These are phyloP conservation scores for Primulina eburnea DNA, from an alignment of 257 asterid genomes.

Conservation along the genomic window DNA sequence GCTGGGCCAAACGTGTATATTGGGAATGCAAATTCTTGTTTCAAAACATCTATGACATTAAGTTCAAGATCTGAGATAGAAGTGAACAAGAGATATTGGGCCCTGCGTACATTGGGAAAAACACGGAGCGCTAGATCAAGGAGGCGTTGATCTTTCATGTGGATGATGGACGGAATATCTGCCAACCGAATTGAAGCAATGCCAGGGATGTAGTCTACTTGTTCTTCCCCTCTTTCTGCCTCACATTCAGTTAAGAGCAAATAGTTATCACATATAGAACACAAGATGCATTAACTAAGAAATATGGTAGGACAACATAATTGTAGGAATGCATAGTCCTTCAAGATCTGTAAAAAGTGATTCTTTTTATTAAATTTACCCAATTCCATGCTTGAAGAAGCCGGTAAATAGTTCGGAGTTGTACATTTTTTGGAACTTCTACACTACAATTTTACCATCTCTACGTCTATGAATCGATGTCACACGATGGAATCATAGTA, in stretches of 20 bases:
- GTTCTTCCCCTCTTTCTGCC: conserved; percentile 47
- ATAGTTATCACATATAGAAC: not conserved
- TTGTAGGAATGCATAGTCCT: too few relatives aligned
- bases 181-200: conserved; percentile 42
- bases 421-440: too few relatives aligned
- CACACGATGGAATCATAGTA: too few relatives aligned
- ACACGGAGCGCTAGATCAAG: conserved; percentile 24
- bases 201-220: conserved; percentile 49
- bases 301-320: too few relatives aligned
- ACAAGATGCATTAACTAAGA: too few relatives aligned
- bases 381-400: too few relatives aligned
- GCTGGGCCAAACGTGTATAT: conserved; percentile 64
- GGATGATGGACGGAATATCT: conserved; percentile 45
- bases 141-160: conserved; percentile 28
- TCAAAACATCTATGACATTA: conserved; percentile 38
- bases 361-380: too few relatives aligned
- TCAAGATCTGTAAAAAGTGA: too few relatives aligned
- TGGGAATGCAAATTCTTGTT: conserved; percentile 39
- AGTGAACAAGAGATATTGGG: conserved; percentile 40
- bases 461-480: too few relatives aligned
- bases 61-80: conserved; percentile 54
- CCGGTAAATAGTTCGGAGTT: too few relatives aligned
- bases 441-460: too few relatives aligned
- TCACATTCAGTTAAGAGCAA: conserved; percentile 13
- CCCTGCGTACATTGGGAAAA: conserved; percentile 28